These are phyloP conservation scores for Fusarium sp. DNA, from an alignment of 2,329 filamentous ascomycete species.

Conservation along the genomic window DNA sequence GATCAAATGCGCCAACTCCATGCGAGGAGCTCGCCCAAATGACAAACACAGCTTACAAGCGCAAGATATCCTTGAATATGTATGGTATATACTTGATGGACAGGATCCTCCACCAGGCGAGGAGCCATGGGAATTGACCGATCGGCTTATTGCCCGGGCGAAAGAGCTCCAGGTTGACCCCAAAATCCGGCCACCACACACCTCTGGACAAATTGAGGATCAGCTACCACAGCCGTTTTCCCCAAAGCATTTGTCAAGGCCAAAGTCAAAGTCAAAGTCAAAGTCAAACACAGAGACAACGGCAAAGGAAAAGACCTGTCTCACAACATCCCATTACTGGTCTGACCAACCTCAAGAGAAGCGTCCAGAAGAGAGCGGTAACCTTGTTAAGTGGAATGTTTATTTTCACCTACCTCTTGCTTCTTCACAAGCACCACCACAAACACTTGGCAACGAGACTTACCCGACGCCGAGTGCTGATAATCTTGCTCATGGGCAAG, in stretches of 20 bases:
- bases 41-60: slow-evolving; percentile 48
- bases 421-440: slow-evolving; percentile 15
- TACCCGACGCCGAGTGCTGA: neutral
- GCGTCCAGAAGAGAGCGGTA: slow-evolving; percentile 25
- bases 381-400: slow-evolving; percentile 21
- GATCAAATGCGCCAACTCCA: slow-evolving; percentile 53
- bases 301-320: slow-evolving; percentile 21
- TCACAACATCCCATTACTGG: slow-evolving; percentile 51
- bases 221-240: slow-evolving; percentile 20
- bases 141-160: slow-evolving; percentile 52
- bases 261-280: too few relatives aligned
- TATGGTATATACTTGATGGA: slow-evolving; percentile 46
- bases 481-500: neutral
- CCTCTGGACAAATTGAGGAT: slow-evolving; percentile 7
- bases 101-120: slow-evolving; percentile 9
- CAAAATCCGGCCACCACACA: slow-evolving; percentile 31
- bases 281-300: neutral
- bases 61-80: slow-evolving; percentile 52
- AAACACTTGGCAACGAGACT: slow-evolving; percentile 2
- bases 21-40: slow-evolving; percentile 34
- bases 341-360: slow-evolving; percentile 37
- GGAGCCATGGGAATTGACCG: slow-evolving; percentile 54
- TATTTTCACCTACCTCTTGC: slow-evolving; percentile 11
- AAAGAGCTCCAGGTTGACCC: slow-evolving; percentile 48
- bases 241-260: slow-evolving; percentile 14